phyloP scores from a whole-genome alignment of 306 rosid genomes.

The Myrica gale region DNA sequence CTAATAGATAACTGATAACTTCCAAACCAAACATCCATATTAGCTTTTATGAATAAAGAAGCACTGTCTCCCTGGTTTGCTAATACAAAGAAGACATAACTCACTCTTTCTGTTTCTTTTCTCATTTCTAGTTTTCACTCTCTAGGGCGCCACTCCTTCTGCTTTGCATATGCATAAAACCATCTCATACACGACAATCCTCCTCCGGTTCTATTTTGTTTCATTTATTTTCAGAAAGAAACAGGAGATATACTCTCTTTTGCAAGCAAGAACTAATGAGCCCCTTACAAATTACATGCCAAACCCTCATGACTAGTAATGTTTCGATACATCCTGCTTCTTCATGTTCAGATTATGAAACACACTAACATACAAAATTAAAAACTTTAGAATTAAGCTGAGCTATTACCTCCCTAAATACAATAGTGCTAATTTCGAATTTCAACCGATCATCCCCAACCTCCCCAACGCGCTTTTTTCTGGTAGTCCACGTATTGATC shows the following conservation, averaged over 20 bases:
- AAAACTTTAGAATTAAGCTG: neutral
- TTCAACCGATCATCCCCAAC: slow-evolving; percentile 87
- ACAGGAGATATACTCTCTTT: neutral
- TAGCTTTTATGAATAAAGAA: too few species aligned
- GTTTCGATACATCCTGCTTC: neutral
- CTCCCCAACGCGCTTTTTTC: slow-evolving; percentile 60
- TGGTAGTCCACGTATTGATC: slow-evolving; percentile 68
- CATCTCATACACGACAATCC: neutral
- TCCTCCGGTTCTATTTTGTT: neutral
- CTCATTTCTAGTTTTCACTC: too few species aligned
- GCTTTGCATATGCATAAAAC: neutral
- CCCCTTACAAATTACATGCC: neutral
- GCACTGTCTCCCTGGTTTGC: too few species aligned
- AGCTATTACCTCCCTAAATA: slow-evolving; percentile 72
- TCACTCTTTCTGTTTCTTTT: too few species aligned
- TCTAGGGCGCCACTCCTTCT: neutral
- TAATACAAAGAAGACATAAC: too few species aligned
- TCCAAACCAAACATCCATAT: neutral
- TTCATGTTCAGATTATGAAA: neutral
- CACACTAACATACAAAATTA: neutral
- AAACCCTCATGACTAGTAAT: neutral
- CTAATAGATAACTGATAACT: neutral
- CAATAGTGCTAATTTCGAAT: slow-evolving; percentile 79
- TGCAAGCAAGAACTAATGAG: neutral
- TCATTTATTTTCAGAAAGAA: neutral